Conservation (phyloP, 495 filamentous ascomycete species). For the Tuber microsphaerosporum region DNA sequence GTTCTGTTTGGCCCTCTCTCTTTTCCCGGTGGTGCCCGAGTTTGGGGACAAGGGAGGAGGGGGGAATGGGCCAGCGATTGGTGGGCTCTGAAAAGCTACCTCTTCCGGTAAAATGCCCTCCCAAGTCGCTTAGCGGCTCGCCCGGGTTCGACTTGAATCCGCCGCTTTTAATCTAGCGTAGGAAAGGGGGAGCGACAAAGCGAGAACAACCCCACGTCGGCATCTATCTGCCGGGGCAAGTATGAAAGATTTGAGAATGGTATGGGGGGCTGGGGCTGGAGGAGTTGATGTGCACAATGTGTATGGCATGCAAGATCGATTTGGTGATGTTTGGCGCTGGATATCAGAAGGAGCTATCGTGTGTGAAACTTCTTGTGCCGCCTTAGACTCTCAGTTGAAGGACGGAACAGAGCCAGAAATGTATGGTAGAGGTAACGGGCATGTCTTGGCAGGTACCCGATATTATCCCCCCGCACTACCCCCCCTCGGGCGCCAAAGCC, state of each 20-base stretch:
- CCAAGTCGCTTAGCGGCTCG: background rate
- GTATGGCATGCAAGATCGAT: slow-evolving; percentile 4
- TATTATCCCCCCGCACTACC: background rate
- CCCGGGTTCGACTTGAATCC: background rate
- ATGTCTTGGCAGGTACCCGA: slow-evolving; percentile 1
- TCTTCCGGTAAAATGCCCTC: background rate
- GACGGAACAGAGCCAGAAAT: background rate
- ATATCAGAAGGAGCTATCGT: background rate
- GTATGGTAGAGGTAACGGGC: background rate
- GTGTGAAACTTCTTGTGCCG: background rate
- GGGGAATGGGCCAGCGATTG: background rate
- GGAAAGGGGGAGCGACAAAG: background rate
- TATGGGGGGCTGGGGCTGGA: background rate
- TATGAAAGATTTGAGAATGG: background rate
- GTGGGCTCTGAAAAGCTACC: background rate
- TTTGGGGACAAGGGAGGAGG: background rate
- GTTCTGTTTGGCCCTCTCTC: background rate
- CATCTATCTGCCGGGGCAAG: background rate
- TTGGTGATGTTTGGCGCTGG: slow-evolving; percentile 1
- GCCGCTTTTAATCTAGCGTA: background rate
- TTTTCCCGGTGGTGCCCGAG: background rate
- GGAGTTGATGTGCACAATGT: background rate
- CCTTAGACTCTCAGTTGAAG: background rate
- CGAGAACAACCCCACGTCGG: background rate
- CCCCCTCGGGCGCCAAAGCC: background rate